Evolutionary conservation across 2,329 filamentous ascomycete species (phyloP), one percentile per base, ranked within the genome.

Genomic region (Myriosclerotinia duriaeana): DNA sequence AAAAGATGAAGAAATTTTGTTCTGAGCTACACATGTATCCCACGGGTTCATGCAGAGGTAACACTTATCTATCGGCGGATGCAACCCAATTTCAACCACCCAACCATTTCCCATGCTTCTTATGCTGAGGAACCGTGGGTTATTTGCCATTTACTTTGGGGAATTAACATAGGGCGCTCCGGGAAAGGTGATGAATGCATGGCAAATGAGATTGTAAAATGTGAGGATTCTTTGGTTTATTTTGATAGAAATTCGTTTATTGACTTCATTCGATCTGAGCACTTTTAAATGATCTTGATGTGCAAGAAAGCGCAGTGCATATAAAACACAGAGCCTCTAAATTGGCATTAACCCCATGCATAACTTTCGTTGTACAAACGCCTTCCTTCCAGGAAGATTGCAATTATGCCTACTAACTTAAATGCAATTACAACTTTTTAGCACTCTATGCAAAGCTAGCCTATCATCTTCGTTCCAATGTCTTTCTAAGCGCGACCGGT

Each of bases 401-500:
- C 68, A 70, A 64, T 69, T 68, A 67, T 69, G 65, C 66, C 66
- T 69, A 69, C 66, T 67, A 68, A 69, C 60, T 67, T 68, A 65
- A 68, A 68, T 30, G 48, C 58, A 67, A 67, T 67, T 67, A 67
- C 70, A 72, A 71, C 69, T 69, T 72, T 73, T 72, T 61, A 53
- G 64, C 64, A 70, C 70, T 74, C 73, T 74, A 73, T 72, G 72
- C 71, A 74, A 72, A 70, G 71, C 69, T 67, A 60, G 50, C 65
- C 66, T 68, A 54, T 59, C 69, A 46, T 36, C 42, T 53, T n/a
- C 30, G 52, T 52, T 14, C 30, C 26, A 36, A n/a, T 40, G 9
- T 40, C n/a, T 52, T 22, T 64, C 22, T 44, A 54, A 69, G 70
- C 74, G 50, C 70, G 70, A 46, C 73, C 74, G 40, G 74, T 76